Percentiles rank a stretch among this genome's conserved stretches.
Conservation (phyloP, 306 rosid species). For the Cicer cuneatum region DNA sequence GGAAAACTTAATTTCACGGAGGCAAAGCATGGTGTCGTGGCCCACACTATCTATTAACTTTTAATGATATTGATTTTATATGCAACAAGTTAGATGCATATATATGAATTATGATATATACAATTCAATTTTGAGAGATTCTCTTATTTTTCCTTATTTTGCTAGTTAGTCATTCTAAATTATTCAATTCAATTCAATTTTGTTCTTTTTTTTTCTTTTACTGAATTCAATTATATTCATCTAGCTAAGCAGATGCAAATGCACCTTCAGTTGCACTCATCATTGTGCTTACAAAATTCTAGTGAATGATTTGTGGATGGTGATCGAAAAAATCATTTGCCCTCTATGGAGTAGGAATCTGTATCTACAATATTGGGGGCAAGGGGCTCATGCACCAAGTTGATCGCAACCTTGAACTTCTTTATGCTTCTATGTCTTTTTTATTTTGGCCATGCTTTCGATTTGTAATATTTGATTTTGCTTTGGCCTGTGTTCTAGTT, state of each 20-base stretch:
- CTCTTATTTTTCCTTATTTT: too few relatives aligned
- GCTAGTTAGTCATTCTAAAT: too few relatives aligned
- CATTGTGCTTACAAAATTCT: conserved; percentile 20
- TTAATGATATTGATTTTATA: too few relatives aligned
- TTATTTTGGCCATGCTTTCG: conserved; percentile 23
- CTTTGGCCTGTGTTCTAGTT: neutral
- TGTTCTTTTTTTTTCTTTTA: too few relatives aligned
- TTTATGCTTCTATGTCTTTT: conserved; percentile 12
- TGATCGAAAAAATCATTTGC: conserved; percentile 65
- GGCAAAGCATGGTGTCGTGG: too few relatives aligned
- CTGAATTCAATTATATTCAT: conserved; percentile 4
- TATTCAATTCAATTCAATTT: too few relatives aligned
- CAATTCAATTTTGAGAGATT: too few relatives aligned
- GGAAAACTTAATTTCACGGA: too few relatives aligned
- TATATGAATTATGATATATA: too few relatives aligned
- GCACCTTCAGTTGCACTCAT: conserved; percentile 25
- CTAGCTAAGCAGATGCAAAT: conserved; percentile 19
- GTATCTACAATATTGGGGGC: conserved; percentile 46
- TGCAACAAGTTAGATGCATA: too few relatives aligned
- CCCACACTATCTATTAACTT: too few relatives aligned
- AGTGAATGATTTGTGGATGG: conserved; percentile 67
- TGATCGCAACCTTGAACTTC: conserved; percentile 44
- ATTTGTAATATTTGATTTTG: neutral
- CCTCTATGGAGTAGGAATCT: conserved; percentile 64
- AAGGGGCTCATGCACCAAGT: conserved; percentile 67